These are phyloP conservation scores for Brassica rapa DNA, from an alignment of 345 rosid species.

Conservation along the genomic window DNA sequence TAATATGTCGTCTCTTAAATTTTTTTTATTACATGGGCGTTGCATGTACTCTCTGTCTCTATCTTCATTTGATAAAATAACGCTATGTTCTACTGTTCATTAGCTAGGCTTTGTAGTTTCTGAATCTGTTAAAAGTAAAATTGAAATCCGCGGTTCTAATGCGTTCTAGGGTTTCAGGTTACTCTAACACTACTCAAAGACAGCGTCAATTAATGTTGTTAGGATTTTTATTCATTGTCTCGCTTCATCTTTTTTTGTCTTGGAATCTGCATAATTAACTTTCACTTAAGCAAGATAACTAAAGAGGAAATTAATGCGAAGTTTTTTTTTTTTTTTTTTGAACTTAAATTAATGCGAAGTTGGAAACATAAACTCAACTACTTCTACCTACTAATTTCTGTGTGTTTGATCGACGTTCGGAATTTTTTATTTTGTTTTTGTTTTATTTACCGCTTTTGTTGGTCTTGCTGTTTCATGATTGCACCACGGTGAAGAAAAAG, in stretches of 20 bases:
- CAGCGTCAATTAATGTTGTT: constrained; percentile 11
- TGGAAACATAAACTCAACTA: constrained; percentile 42
- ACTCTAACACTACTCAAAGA: constrained; percentile 15
- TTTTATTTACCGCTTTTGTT: constrained; percentile 29
- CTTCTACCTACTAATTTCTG: constrained; percentile 34
- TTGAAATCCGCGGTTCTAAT: constrained; percentile 26
- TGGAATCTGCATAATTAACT: constrained; percentile 27
- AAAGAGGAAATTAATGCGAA: constrained; percentile 42
- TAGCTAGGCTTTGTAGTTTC: constrained; percentile 27
- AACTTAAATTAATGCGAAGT: constrained; percentile 38
- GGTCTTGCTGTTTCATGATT: constrained; percentile 35
- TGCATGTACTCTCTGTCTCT: constrained; percentile 5
- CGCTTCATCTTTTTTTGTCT: not conserved
- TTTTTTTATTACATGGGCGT: not conserved
- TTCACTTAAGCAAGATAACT: constrained; percentile 16
- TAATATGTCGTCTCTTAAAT: not conserved
- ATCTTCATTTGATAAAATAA: not conserved
- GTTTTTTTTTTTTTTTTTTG: not conserved
- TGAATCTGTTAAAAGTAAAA: not conserved
- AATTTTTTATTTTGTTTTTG: not conserved
- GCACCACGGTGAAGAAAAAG: constrained; percentile 33
- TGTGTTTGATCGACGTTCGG: constrained; percentile 20
- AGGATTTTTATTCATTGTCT: constrained; percentile 8
- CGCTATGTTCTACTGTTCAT: constrained; percentile 4
- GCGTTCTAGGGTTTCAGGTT: constrained; percentile 37